Conservation (phyloP, 441 rosid species). For the Breynia disticha region DNA sequence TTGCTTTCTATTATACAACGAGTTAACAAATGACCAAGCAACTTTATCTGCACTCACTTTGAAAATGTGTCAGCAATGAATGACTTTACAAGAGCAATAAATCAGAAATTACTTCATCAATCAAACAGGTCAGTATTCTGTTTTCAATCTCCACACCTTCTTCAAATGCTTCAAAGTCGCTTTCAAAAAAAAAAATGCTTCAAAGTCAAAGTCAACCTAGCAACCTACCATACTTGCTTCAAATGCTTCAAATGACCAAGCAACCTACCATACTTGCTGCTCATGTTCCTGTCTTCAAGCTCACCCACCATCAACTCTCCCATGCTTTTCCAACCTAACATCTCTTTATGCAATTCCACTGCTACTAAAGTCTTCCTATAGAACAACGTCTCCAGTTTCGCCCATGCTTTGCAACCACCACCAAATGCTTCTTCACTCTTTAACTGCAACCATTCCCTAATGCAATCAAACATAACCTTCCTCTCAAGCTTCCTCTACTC, state of each 20-base stretch:
- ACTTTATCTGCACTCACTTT: too few relatives aligned
- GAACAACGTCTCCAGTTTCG: constrained; percentile 23
- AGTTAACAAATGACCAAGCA: too few relatives aligned
- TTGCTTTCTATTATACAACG: too few relatives aligned
- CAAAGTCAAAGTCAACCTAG: too few relatives aligned
- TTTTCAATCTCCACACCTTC: constrained; percentile 57
- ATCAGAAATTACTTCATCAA: constrained; percentile 67
- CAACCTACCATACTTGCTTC: too few relatives aligned
- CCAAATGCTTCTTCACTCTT: constrained; percentile 24
- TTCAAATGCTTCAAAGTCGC: constrained; percentile 44
- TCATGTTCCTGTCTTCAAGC: constrained; percentile 75
- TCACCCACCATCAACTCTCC: constrained; percentile 70
- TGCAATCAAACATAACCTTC: constrained; percentile 48
- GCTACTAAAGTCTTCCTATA: constrained; percentile 37
- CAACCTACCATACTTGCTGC: constrained; percentile 54
- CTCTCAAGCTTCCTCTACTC: constrained; percentile 28
- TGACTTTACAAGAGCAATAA: constrained; percentile 15
- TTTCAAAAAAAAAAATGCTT: too few relatives aligned
- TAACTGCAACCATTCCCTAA: constrained; percentile 39
- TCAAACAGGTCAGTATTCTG: constrained; percentile 44
- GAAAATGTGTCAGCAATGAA: too few relatives aligned
- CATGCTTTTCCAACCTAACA: constrained; percentile 37
- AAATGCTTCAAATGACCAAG: constrained; percentile 52
- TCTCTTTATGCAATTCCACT: constrained; percentile 46
- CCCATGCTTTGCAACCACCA: constrained; percentile 42